These are phyloP conservation scores for Babesia ovata DNA, from an alignment of 169 alveolate genomes.

Conservation along the genomic window DNA sequence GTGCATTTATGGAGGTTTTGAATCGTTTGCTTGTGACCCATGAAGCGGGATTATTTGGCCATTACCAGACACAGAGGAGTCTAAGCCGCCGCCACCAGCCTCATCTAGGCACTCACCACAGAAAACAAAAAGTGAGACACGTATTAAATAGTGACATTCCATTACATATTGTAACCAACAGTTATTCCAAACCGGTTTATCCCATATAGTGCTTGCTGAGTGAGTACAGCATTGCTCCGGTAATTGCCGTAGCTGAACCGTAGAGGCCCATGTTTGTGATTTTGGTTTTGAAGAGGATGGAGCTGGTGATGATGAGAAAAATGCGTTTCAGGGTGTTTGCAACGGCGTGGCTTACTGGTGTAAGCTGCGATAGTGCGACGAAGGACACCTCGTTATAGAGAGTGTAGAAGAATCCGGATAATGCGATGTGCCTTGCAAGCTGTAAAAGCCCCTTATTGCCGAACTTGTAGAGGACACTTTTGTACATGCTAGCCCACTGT, in stretches of 20 bases:
- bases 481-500: constrained; percentile 33
- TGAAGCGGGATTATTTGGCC: no score
- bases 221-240: constrained; percentile 77
- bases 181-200: background rate
- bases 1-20: no score
- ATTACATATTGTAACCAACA: background rate
- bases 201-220: constrained; percentile 46
- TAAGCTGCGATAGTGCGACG: constrained; percentile 70
- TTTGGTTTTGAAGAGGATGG: constrained; percentile 69
- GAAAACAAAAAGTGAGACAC: no score
- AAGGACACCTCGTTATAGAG: constrained; percentile 71
- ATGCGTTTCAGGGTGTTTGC: constrained; percentile 80
- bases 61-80: no score
- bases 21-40: no score
- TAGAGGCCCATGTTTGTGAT: constrained; percentile 70
- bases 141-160: no score
- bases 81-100: no score
- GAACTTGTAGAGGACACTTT: constrained; percentile 25
- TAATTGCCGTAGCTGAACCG: constrained; percentile 80
- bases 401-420: constrained; percentile 72
- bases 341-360: constrained; percentile 80
- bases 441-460: constrained; percentile 20
- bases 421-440: constrained; percentile 54
- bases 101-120: no score
- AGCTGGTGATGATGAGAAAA: constrained; percentile 66